Conservation (phyloP, 23 red algal species). For the Chondrus crispus region DNA sequence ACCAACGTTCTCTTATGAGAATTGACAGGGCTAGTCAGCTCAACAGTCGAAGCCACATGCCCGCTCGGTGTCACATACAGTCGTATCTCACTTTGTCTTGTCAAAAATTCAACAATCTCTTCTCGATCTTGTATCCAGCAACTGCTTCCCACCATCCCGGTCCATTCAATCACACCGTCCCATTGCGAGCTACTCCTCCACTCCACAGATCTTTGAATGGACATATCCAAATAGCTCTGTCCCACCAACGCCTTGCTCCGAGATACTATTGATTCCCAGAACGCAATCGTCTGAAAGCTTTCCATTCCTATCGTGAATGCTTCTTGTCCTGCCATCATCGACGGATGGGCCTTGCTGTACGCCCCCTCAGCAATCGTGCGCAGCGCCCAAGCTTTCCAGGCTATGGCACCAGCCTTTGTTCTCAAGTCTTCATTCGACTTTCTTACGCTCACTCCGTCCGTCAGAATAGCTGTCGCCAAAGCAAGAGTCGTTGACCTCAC, state of each 20-base stretch:
- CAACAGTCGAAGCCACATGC: background rate
- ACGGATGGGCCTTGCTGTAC: background rate
- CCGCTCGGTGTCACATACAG: background rate
- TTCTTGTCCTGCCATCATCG: background rate
- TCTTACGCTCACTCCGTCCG: background rate
- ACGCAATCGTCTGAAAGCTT: background rate
- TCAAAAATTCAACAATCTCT: background rate
- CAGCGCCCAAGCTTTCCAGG: constrained; percentile 14
- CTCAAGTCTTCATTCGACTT: constrained; percentile 3
- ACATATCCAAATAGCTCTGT: constrained; percentile 27
- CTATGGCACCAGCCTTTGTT: background rate
- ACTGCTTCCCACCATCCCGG: background rate
- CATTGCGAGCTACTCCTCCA: background rate
- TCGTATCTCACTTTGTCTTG: background rate
- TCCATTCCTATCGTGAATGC: background rate
- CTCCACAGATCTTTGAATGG: background rate
- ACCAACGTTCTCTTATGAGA: background rate
- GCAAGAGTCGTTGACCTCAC: background rate
- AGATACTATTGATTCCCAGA: constrained; percentile 10
- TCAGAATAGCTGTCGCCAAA: constrained; percentile 4
- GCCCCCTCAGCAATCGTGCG: constrained; percentile 18
- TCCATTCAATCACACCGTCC: constrained; percentile 10
- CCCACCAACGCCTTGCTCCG: background rate
- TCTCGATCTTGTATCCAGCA: background rate
- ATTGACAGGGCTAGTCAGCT: background rate